Percentiles rank a stretch among this genome's conserved stretches.
phyloP scores from a whole-genome alignment of 176 grass and related monocot species.

The Hordeum marinum region DNA sequence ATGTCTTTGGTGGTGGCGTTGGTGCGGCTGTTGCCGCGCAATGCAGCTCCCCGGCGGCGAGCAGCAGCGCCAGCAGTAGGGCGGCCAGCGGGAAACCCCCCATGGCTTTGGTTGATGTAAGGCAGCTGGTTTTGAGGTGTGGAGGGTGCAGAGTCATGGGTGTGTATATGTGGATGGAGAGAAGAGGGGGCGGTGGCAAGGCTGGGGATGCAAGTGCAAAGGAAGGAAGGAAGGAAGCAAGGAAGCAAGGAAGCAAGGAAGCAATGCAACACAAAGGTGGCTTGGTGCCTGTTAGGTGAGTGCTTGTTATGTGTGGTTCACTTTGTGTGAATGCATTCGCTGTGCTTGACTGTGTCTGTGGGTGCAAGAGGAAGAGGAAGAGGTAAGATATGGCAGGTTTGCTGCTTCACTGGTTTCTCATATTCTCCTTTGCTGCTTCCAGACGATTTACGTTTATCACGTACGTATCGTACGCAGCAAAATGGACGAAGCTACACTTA shows the following conservation, averaged over 20 bases:
- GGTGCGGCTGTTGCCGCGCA: neutral
- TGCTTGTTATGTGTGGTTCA: neutral
- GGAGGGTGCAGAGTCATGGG: neutral
- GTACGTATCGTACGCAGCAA: too few relatives aligned
- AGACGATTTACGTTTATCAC: too few relatives aligned
- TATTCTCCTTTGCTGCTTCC: too few relatives aligned
- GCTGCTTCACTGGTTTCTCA: too few relatives aligned
- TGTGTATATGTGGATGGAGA: neutral
- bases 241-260: neutral
- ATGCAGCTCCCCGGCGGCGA: conserved; percentile 6
- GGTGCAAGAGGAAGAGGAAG: too few relatives aligned
- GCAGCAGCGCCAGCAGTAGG: neutral
- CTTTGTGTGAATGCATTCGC: conserved; percentile 35
- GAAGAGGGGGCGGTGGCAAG: neutral
- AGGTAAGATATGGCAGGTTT: too few relatives aligned
- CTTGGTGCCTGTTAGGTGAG: conserved; percentile 23
- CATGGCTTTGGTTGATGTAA: neutral
- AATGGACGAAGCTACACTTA: too few relatives aligned
- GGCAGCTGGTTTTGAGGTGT: neutral
- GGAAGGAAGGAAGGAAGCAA: neutral
- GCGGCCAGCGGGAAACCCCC: neutral
- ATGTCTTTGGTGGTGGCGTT: neutral
- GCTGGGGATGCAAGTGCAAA: neutral
- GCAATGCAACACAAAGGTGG: neutral
- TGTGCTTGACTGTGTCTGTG: too few relatives aligned